Conservation (phyloP, 2,329 filamentous ascomycete genomes). For the Hysterium pulicare region DNA sequence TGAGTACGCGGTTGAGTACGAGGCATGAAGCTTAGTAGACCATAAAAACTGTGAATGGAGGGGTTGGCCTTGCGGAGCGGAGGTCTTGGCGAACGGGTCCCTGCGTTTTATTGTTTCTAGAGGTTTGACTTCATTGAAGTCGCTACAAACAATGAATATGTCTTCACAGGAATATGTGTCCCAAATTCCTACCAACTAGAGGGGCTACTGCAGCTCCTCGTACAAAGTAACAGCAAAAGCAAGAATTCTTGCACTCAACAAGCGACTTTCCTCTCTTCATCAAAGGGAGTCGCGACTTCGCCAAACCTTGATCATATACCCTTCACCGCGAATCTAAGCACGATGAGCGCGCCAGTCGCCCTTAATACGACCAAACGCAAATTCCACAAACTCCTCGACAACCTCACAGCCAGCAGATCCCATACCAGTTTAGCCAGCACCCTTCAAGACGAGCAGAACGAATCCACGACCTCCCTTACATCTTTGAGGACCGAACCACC, state of each 20-base stretch:
- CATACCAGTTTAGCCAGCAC: constrained; percentile 31
- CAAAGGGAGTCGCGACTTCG: neutral
- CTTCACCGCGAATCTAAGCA: neutral
- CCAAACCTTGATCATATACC: no score
- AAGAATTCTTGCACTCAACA: neutral
- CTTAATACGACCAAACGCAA: constrained; percentile 82
- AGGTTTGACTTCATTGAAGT: no score
- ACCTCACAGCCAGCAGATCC: constrained; percentile 52
- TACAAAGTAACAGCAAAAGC: neutral
- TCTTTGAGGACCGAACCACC: constrained; percentile 22
- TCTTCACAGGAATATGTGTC: neutral
- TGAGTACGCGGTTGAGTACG: constrained; percentile 25
- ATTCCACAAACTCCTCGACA: constrained; percentile 72
- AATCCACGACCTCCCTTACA: constrained; percentile 26
- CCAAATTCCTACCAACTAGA: neutral
- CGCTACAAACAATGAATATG: no score
- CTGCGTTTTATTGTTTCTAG: no score
- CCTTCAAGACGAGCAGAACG: constrained; percentile 35
- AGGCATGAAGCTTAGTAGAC: no score
- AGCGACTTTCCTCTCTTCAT: neutral
- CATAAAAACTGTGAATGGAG: no score
- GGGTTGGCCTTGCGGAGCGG: constrained; percentile 5
- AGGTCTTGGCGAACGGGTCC: constrained; percentile 14
- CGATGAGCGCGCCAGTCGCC: constrained; percentile 26
- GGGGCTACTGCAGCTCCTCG: neutral